Base-by-base conservation (phyloP, 2,329 filamentous ascomycete genomes). In the Ophiostoma ips region DNA sequence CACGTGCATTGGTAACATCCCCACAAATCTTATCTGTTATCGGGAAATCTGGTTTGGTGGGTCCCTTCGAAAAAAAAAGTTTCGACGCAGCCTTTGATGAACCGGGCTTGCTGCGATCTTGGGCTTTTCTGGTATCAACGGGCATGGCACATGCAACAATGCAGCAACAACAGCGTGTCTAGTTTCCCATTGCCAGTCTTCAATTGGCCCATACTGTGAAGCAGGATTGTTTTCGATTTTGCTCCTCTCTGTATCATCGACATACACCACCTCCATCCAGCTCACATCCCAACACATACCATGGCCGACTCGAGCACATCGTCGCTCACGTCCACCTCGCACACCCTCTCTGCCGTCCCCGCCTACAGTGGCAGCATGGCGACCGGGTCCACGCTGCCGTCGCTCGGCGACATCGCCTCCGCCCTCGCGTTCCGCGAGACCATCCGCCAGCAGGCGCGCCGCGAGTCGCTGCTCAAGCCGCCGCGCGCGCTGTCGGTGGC, bases 381-480 rank as follows among this genome's bases (percentile, higher is more conserved):
- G 47, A 58, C 63, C 48, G 54, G 61, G 34, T 57, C 59, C 9
- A 59, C 59, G 58, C 35, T 58, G 44, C 50, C 48, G 10, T 49
- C 53, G 28, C 53, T 55, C 16, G 45, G 50, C 41, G 53, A 56
- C 45, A 61, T 52, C 55, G 64, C 68, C 55, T 63, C 71, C 48
- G 65, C 70, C 57, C 56, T 66, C 16, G 69, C 71, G 24, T 70
- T 84, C 52, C 67, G 82, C 53, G 71, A 79, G 52, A 69, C 55
- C 70, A 35, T 86, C 53, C 71, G 84, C 46, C 66, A 79, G 15
- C 65, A 79, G 15, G 68, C 71, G 52, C 76, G 78, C 53, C 83
- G 85, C 12, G 81, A 89, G 61, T 64, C 67, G 24, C 94, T 95
- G 61, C 71, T 95, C n/a, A 81, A 83, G 55, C 88, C 90, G 5